Conservation (phyloP, 352 stramenopile species). For the Phytophthora colocasiae region DNA sequence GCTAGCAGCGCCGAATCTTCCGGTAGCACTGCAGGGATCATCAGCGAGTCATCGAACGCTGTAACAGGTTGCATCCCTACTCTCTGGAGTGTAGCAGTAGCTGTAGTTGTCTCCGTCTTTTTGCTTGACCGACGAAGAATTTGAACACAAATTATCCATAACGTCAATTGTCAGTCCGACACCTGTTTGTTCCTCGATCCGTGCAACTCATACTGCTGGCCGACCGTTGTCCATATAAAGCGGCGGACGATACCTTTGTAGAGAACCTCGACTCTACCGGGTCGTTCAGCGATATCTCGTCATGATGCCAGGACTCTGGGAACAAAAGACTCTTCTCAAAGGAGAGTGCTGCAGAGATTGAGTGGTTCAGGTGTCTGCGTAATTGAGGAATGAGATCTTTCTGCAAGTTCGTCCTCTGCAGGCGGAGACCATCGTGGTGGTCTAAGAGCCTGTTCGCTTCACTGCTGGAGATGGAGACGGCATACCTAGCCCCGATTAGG, state of each 20-base stretch:
- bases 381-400: constrained; percentile 1
- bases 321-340: too few relatives aligned
- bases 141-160: constrained; percentile 9
- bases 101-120: constrained; percentile 20
- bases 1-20: constrained; percentile 20
- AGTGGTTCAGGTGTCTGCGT: not conserved
- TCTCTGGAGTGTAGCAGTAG: constrained; percentile 33
- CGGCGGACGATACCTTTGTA: constrained; percentile 20
- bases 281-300: not conserved
- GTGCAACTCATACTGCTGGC: constrained; percentile 8
- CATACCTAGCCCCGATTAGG: too few relatives aligned
- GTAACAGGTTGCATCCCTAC: constrained; percentile 2
- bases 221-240: constrained; percentile 8
- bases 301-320: too few relatives aligned
- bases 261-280: constrained; percentile 12
- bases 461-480: too few relatives aligned
- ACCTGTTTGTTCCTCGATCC: constrained; percentile 2
- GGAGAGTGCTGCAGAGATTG: not conserved
- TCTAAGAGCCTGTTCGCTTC: too few relatives aligned
- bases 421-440: constrained; percentile 11
- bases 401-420: not conserved
- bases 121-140: constrained; percentile 9
- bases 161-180: constrained; percentile 2
- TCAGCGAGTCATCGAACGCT: constrained; percentile 21
- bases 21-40: not conserved